These are phyloP conservation scores for Botrytis pseudocinerea DNA, from an alignment of 2,329 filamentous ascomycete species.

Conservation along the genomic window DNA sequence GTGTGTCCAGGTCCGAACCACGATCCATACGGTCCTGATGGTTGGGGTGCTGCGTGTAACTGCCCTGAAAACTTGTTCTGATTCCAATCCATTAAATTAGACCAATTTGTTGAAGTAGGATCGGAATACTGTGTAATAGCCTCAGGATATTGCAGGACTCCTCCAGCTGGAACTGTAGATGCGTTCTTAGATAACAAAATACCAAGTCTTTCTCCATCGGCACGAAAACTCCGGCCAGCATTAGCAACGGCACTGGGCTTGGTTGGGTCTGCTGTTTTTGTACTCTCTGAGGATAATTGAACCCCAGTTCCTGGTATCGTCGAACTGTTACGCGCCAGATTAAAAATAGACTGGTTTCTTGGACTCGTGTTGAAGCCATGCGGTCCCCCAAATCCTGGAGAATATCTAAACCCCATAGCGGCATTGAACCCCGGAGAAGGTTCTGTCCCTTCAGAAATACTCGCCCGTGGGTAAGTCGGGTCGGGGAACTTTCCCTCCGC, in stretches of 20 bases:
- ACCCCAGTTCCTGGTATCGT: neutral
- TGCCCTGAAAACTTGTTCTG: neutral
- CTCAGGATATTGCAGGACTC: neutral
- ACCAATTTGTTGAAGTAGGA: neutral
- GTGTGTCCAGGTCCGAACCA: neutral
- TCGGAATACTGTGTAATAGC: neutral
- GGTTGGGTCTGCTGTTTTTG: neutral
- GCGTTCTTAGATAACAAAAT: neutral
- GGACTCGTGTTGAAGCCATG: conserved; percentile 11
- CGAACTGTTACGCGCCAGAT: neutral
- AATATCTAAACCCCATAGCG: conserved; percentile 18
- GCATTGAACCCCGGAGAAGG: conserved; percentile 15
- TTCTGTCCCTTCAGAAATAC: neutral
- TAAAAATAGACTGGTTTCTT: neutral
- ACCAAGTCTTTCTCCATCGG: neutral
- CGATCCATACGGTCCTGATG: neutral
- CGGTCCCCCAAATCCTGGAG: conserved; percentile 20
- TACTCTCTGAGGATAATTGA: neutral
- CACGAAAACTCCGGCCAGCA: neutral
- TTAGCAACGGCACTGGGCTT: neutral
- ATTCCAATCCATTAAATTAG: neutral
- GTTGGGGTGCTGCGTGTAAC: neutral
- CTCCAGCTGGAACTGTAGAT: neutral
- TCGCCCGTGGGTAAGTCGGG: conserved; percentile 19
- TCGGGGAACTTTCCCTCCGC: conserved; percentile 15